Percentiles rank a stretch among this genome's conserved stretches.
Evolutionary conservation across 2,329 filamentous ascomycete species (phyloP).

Genomic region (Oidium heveae): DNA sequence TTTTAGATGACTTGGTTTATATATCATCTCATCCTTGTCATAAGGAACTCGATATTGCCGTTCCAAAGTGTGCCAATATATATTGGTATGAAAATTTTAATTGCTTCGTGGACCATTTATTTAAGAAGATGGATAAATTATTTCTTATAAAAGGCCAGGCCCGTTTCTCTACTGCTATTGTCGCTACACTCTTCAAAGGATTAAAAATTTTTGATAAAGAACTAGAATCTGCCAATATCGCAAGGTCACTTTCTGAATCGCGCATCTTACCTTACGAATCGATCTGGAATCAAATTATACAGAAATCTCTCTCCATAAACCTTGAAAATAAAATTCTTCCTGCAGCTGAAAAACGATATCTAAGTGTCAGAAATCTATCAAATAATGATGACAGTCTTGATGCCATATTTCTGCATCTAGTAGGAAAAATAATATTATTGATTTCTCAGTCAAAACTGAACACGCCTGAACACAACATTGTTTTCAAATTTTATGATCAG

Average conservation of each 20-base stretch:
- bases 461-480: conserved; percentile 5
- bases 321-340: background rate
- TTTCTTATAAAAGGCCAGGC: conserved; percentile 4
- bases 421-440: conserved; percentile 7
- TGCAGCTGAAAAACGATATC: background rate
- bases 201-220: conserved; percentile 8
- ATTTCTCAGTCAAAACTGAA: conserved; percentile 6
- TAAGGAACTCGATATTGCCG: conserved; percentile 1
- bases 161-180: conserved; percentile 6
- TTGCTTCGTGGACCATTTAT: conserved; percentile 4
- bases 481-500: background rate
- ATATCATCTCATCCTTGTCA: conserved; percentile 7
- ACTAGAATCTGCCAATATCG: conserved; percentile 2
- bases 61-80: background rate
- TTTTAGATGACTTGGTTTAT: conserved; percentile 6
- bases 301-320: background rate
- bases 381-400: too few species aligned
- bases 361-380: background rate
- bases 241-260: background rate
- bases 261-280: conserved; percentile 4
- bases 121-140: conserved; percentile 5
- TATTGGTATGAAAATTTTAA: conserved; percentile 9
- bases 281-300: conserved; percentile 5
- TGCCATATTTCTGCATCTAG: conserved; percentile 3
- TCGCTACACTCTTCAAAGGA: conserved; percentile 8